Evolutionary conservation across 1,139 yeast genomes (phyloP).

Genomic region (Taphrina pruni): DNA sequence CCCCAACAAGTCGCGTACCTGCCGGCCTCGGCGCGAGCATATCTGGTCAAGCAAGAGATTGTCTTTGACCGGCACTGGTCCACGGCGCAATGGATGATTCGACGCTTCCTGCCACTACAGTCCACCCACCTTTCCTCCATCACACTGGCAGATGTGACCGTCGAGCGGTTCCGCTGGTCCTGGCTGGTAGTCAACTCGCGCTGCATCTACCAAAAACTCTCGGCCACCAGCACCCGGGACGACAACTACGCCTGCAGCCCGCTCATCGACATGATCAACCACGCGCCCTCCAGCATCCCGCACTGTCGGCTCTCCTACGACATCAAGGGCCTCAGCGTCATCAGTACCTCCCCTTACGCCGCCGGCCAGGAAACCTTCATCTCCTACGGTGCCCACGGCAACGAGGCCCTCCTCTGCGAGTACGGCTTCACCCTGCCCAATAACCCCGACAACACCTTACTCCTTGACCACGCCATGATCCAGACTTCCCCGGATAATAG

Average conservation of each 20-base stretch:
- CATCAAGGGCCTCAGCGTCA: constrained; percentile 26
- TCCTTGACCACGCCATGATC: constrained; percentile 17
- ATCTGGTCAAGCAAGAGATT: constrained; percentile 10
- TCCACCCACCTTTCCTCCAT: neutral
- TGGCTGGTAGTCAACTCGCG: constrained; percentile 42
- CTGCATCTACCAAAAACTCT: constrained; percentile 39
- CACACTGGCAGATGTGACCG: neutral
- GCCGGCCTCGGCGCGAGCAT: constrained; percentile 9
- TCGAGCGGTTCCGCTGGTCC: constrained; percentile 33
- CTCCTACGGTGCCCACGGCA: constrained; percentile 41
- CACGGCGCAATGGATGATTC: constrained; percentile 19
- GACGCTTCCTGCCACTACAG: neutral
- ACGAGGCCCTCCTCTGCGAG: constrained; percentile 37
- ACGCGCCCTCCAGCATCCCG: constrained; percentile 26
- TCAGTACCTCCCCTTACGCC: constrained; percentile 21
- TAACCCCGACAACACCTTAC: constrained; percentile 25
- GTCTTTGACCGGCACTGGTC: constrained; percentile 15
- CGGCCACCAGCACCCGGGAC: constrained; percentile 24
- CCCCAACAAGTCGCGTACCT: neutral
- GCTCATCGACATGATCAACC: constrained; percentile 42
- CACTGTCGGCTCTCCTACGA: constrained; percentile 28
- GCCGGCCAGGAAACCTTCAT: constrained; percentile 37
- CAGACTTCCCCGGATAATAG: no score
- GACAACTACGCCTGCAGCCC: constrained; percentile 41
- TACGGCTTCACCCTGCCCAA: constrained; percentile 38